Base-by-base conservation (phyloP, 306 rosid genomes). In the Geum urbanum region DNA sequence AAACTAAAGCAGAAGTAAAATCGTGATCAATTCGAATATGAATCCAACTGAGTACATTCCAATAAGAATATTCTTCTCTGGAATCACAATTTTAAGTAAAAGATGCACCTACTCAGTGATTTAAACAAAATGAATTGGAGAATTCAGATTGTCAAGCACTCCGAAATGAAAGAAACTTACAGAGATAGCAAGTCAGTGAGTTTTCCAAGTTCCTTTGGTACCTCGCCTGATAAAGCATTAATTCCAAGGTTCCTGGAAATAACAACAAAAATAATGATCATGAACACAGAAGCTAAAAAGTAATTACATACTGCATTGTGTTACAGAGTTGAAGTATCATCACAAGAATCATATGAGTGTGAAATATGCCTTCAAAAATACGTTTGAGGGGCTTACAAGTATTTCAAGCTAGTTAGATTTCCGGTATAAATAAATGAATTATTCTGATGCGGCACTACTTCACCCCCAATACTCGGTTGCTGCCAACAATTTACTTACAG, bases 201-300 rank as follows among this genome's bases (percentile, higher is more conserved):
- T 45, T 76, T 55, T 67, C 91, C 88, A 40, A 91, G 72, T 72
- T 85, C 94, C 78, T 81, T 87, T 1, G 97, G 97, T 64, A 89
- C 77, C 80, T 74, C 80, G 69, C 97, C 90, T 45, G 96, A 89
- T 15, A 89, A 71, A 43, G 81, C 70, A 75, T 91, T 91, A 65
- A 72, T 71, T 77, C 86, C 90, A n/a, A 91, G 0, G 57, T 14
- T 22, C 89, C 94, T 89, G 67, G 51, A 6, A 47, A 50, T 63
- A 4, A n/a, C 10, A 62, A 74, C 45, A n/a, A 24, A 54, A 46
- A 56, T 40, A 40, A 5, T 10, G 5, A 44, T 8, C 47, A 44
- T 9, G 20, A 68, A 22, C 37, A 32, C 37, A 2, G 37, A 3
- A 32, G 4, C 37, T 32, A 32, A 32, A 32, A 3, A 32, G 37